phyloP scores from a whole-genome alignment of 495 filamentous ascomycete genomes.

The Chaetomium fimeti region DNA sequence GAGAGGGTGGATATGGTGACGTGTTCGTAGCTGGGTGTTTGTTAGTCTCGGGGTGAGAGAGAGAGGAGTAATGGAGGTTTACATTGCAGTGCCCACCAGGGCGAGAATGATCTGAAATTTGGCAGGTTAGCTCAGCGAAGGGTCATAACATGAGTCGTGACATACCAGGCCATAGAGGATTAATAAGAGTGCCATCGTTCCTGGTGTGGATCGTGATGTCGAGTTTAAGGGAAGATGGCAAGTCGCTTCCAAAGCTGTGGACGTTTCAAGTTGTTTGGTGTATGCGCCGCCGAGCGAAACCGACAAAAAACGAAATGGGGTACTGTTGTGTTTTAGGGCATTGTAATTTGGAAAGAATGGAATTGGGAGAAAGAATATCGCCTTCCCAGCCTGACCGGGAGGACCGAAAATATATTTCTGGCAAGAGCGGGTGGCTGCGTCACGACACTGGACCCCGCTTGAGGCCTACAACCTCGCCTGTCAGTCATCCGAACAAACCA shows the following conservation, averaged over 20 bases:
- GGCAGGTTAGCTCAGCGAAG: background rate
- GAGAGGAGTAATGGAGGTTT: background rate
- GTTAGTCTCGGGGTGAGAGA: slow-evolving; percentile 9
- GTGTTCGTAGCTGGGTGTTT: slow-evolving; percentile 46
- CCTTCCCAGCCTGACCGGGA: background rate
- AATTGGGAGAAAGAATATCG: no score
- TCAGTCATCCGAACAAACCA: no score
- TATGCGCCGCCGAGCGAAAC: no score
- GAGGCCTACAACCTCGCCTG: background rate
- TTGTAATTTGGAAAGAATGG: no score
- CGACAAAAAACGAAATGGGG: no score
- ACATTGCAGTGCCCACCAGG: slow-evolving; percentile 38
- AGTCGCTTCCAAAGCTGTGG: no score
- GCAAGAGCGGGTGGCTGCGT: slow-evolving; percentile 10
- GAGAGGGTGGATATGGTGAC: slow-evolving; percentile 47
- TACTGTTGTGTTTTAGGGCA: no score
- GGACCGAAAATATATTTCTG: background rate
- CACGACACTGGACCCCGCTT: slow-evolving; percentile 7
- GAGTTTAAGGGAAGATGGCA: no score
- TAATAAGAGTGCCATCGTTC: slow-evolving; percentile 11
- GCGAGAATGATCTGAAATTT: slow-evolving; percentile 23
- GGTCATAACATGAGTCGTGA: background rate
- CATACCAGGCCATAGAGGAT: slow-evolving; percentile 19
- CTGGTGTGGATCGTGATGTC: no score
- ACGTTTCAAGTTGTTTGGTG: no score